These are phyloP conservation scores for Lablab purpureus DNA, from an alignment of 306 rosid species.

Conservation along the genomic window DNA sequence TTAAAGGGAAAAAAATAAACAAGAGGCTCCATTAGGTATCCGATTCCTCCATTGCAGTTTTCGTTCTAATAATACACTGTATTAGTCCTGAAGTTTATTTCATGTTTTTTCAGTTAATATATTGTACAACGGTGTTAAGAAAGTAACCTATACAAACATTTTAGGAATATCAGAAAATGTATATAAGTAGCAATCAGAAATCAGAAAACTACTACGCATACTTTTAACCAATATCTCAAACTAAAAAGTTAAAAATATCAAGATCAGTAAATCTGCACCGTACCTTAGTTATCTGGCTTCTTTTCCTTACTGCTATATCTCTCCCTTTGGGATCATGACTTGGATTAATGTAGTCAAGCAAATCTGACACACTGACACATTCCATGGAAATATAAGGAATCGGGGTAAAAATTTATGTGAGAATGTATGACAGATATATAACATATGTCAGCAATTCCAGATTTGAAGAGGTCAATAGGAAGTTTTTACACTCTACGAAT, in stretches of 20 bases:
- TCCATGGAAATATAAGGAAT: slow-evolving; percentile 30
- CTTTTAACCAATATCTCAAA: slow-evolving; percentile 12
- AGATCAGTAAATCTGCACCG: slow-evolving; percentile 14
- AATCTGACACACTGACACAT: slow-evolving; percentile 79
- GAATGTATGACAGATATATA: neutral
- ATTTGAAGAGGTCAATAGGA: slow-evolving; percentile 12
- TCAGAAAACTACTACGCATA: neutral
- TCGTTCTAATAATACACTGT: slow-evolving; percentile 6
- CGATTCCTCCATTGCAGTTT: neutral
- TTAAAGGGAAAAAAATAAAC: neutral
- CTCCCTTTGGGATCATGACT: slow-evolving; percentile 71
- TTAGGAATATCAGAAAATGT: slow-evolving; percentile 2
- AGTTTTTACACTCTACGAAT: neutral
- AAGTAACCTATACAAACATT: neutral
- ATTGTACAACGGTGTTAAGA: slow-evolving; percentile 10
- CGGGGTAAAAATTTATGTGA: neutral
- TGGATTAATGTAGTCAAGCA: slow-evolving; percentile 89
- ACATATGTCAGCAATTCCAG: neutral
- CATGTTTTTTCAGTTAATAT: neutral
- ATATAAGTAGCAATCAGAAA: neutral
- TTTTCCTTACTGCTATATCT: slow-evolving; percentile 68
- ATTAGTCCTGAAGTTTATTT: slow-evolving; percentile 18
- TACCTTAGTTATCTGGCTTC: slow-evolving; percentile 75
- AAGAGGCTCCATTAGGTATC: neutral
- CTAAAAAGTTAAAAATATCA: neutral